Conservation (phyloP, 2,329 filamentous ascomycete genomes). For the Pseudocercospora fijiensis region DNA sequence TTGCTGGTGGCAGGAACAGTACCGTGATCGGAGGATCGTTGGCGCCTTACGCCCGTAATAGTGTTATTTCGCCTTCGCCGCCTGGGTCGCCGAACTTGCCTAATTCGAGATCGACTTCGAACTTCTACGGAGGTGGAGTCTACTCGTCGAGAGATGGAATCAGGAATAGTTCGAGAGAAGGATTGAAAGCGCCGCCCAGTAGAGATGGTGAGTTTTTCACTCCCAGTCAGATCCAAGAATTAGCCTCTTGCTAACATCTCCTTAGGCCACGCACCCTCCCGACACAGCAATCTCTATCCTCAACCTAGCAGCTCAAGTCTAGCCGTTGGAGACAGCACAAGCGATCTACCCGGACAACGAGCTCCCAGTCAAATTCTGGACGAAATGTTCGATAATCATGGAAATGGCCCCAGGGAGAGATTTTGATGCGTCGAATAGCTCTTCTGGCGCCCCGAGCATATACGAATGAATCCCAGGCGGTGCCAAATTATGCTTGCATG, state of each 20-base stretch:
- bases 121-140: slow-evolving; percentile 17
- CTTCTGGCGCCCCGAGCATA: neutral
- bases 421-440: slow-evolving; percentile 3
- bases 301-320: slow-evolving; percentile 41
- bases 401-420: slow-evolving; percentile 34
- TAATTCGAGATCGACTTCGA: slow-evolving; percentile 20
- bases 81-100: slow-evolving; percentile 30
- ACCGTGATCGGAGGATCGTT: slow-evolving; percentile 45
- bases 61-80: slow-evolving; percentile 28
- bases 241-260: neutral
- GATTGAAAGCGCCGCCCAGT: slow-evolving; percentile 12
- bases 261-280: slow-evolving; percentile 12
- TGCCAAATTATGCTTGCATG: neutral
- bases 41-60: slow-evolving; percentile 35
- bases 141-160: slow-evolving; percentile 21
- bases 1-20: slow-evolving; percentile 42
- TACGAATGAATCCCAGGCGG: too few relatives aligned
- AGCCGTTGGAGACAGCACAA: slow-evolving; percentile 42
- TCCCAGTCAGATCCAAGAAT: neutral
- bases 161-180: slow-evolving; percentile 12
- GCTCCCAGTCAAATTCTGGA: slow-evolving; percentile 89
- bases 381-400: slow-evolving; percentile 79
- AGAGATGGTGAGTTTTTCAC: slow-evolving; percentile 9
- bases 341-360: slow-evolving; percentile 64
- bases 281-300: slow-evolving; percentile 29